phyloP scores from a whole-genome alignment of 768 basidiomycete species.

The Tricholoma matsutake region DNA sequence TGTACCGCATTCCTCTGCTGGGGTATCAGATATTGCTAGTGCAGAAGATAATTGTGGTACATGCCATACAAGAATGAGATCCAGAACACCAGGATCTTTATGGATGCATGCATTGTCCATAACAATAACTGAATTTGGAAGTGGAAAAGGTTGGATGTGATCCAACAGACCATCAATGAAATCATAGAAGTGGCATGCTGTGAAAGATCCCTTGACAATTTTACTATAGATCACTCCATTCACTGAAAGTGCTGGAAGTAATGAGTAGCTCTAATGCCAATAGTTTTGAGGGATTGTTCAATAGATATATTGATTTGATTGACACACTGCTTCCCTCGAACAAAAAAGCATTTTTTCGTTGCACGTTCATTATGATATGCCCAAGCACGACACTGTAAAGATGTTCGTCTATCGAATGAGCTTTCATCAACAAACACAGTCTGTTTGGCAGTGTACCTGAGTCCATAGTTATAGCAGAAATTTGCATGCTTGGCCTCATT shows the following conservation, averaged over 20 bases:
- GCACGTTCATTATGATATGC: constrained; percentile 19
- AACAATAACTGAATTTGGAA: constrained; percentile 8
- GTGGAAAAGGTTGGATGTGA: constrained; percentile 12
- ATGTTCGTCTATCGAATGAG: constrained; percentile 25
- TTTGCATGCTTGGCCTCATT: too few species aligned
- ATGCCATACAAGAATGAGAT: too few species aligned
- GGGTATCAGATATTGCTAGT: too few species aligned
- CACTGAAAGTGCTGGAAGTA: constrained; percentile 11
- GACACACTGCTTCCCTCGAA: constrained; percentile 20
- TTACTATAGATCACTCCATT: constrained; percentile 2
- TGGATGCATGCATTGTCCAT: too few species aligned
- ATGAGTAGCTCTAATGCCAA: constrained; percentile 9
- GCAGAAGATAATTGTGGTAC: too few species aligned
- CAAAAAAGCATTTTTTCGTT: constrained; percentile 21
- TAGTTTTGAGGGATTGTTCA: not conserved
- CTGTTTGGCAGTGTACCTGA: too few species aligned
- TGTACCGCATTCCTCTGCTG: too few species aligned
- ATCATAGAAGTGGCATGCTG: not conserved
- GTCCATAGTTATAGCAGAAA: too few species aligned
- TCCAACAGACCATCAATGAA: constrained; percentile 10
- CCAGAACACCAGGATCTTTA: too few species aligned
- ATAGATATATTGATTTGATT: too few species aligned
- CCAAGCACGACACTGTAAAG: constrained; percentile 23
- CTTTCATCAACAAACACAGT: constrained; percentile 37
- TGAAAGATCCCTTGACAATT: too few species aligned